Base-by-base conservation (phyloP, 345 rosid species). In the Ceriops zippeliana region DNA sequence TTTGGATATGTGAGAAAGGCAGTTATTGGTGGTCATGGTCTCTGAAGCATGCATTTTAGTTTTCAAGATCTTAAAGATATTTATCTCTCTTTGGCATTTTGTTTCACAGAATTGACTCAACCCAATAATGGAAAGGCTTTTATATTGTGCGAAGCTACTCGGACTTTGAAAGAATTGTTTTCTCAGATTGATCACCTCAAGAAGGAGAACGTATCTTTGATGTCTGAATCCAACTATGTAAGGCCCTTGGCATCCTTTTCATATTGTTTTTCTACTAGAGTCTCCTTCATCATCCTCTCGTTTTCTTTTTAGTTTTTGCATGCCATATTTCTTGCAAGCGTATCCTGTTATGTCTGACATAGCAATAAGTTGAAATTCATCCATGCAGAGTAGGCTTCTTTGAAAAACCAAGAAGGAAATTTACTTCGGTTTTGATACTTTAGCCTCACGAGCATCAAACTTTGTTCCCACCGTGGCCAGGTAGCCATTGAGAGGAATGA, bases 41-140 rank as follows among this genome's bases (percentile, higher is more conserved):
- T 7, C 62, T 65, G 21, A 51, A 38, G 47, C 72, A 34, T 52
- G 32, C 27, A 6, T 15, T 6, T 17, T 21, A 6, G 10, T 64
- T 65, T 47, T 62, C 20, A 22, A 26, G 28, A 38, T 61, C 52
- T 6, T 22, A 31, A 58, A 28, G 35, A 58, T 68, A 24, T 67
- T 21, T 37, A 19, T 66, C 70, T 79, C 20, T 65, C 49, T 38
- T 20, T 20, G 53, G 54, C 19, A 35, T 35, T 68, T 58, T 70
- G 28, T 75, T 70, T 38, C 3, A 17, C 83, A 95, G 98, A 88
- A 38, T 38, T 88, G 34, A 79, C 70, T 75, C 87, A 80, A 75
- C 85, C 82, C 62, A 95, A 86, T 65, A 90, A 74, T 67, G 97
- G 99, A 58, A 95, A 95, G 85, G 97, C 97, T 31, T 84, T 87